A percentile compares a stretch with the other conserved stretches of the same genome.
Conservation (phyloP, 192 early-diverging fungal species). For the Umbelopsis vinacea region DNA sequence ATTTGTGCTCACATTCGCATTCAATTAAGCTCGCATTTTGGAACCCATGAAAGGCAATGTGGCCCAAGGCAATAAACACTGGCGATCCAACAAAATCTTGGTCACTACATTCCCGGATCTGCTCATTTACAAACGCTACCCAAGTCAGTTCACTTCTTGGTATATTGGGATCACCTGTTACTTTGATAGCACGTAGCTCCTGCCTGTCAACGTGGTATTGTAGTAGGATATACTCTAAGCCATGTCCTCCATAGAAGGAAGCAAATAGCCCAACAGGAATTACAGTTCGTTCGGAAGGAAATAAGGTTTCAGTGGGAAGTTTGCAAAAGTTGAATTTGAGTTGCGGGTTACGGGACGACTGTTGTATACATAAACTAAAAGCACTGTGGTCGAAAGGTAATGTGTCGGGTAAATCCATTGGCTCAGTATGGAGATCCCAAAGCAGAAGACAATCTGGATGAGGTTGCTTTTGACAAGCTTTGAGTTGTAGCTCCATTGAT, state of each 20-base stretch:
- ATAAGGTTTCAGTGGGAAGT: not conserved
- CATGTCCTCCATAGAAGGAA: constrained; percentile 11
- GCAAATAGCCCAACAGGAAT: not conserved
- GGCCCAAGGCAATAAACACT: not conserved
- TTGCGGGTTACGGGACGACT: not conserved
- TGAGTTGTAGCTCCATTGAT: not conserved
- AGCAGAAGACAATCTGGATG: not conserved
- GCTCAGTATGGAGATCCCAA: not conserved
- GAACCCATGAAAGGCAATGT: constrained; percentile 13
- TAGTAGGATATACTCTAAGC: not conserved
- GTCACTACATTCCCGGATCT: not conserved
- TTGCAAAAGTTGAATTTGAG: not conserved
- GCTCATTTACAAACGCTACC: not conserved
- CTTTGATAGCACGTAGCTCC: not conserved
- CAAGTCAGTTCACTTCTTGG: not conserved
- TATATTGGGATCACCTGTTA: not conserved
- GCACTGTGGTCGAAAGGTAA: not conserved
- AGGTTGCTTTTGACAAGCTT: not conserved
- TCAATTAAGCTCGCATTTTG: not conserved
- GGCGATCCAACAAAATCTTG: not conserved
- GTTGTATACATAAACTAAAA: not conserved
- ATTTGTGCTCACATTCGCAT: not conserved
- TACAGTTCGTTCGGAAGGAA: not conserved
- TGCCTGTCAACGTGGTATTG: not conserved
- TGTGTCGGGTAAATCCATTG: not conserved